phyloP scores from a whole-genome alignment of 1,139 yeast genomes.

The Geotrichum candidum region DNA sequence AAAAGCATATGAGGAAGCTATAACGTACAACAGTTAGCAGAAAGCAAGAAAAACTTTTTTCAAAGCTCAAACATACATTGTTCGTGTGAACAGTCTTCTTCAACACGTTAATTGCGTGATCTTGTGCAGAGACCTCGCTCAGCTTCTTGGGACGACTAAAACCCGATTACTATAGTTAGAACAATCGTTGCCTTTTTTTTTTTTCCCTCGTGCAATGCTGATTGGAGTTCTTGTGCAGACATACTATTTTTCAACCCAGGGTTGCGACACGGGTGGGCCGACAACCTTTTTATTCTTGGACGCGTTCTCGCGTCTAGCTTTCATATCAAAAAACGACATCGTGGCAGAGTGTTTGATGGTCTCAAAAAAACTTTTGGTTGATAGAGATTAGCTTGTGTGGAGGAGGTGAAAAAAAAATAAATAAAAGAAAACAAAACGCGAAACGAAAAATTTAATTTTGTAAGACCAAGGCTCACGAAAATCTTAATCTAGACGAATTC shows the following conservation, averaged over 20 bases:
- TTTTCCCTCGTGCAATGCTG: neutral
- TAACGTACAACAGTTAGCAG: neutral
- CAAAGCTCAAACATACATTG: conserved; percentile 38
- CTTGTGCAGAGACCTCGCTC: conserved; percentile 87
- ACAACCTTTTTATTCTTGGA: conserved; percentile 3
- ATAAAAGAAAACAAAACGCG: conserved; percentile 1
- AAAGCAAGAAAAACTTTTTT: neutral
- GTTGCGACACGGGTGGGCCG: conserved; percentile 27
- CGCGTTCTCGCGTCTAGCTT: conserved; percentile 14
- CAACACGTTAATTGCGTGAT: conserved; percentile 80
- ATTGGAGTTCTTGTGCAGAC: conserved; percentile 21
- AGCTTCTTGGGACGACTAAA: conserved; percentile 69
- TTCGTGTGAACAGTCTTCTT: conserved; percentile 72
- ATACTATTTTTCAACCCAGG: conserved; percentile 73
- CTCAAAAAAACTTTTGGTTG: neutral
- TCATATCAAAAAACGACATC: conserved; percentile 19
- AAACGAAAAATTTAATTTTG: neutral
- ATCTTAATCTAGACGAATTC: neutral
- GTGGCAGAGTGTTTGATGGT: neutral
- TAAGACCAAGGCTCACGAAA: neutral
- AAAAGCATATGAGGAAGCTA: conserved; percentile 79
- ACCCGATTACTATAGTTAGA: neutral
- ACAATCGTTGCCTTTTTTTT: neutral
- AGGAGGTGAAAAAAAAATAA: neutral
- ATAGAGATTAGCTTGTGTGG: neutral